phyloP scores from a whole-genome alignment of 495 filamentous ascomycete genomes.

The Aspergillus homomorphus region DNA sequence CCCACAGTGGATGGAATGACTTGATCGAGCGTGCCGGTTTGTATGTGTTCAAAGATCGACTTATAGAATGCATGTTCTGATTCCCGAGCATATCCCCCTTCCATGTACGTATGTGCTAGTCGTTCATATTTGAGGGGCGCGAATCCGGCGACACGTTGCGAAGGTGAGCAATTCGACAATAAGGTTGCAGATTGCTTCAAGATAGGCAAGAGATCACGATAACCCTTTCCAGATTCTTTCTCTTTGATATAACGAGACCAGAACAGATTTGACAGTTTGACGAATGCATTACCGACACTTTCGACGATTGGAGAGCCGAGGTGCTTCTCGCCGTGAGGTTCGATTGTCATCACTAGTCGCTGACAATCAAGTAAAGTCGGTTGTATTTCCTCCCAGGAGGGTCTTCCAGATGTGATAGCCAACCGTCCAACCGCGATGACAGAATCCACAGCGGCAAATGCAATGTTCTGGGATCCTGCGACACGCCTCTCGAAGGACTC shows the following conservation, averaged over 20 bases:
- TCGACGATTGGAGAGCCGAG: conserved; percentile 20
- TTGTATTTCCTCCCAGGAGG: conserved; percentile 41
- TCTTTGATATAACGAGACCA: conserved; percentile 61
- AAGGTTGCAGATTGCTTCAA: conserved; percentile 50
- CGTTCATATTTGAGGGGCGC: conserved; percentile 54
- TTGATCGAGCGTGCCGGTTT: conserved; percentile 38
- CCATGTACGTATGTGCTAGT: conserved; percentile 46
- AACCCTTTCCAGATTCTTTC: conserved; percentile 38
- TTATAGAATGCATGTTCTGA: conserved; percentile 40
- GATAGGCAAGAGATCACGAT: conserved; percentile 37
- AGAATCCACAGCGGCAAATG: conserved; percentile 42
- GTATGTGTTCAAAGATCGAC: conserved; percentile 47
- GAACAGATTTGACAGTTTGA: conserved; percentile 73
- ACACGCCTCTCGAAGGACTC: conserved; percentile 34
- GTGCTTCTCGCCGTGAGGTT: conserved; percentile 20
- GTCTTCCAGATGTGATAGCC: conserved; percentile 37
- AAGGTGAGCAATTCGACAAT: conserved; percentile 35
- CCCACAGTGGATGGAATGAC: conserved; percentile 29
- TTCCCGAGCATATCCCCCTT: conserved; percentile 31
- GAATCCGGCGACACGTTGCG: conserved; percentile 46
- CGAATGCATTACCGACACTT: conserved; percentile 28
- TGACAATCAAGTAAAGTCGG: conserved; percentile 38
- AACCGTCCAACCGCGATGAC: conserved; percentile 40
- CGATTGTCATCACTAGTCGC: conserved; percentile 41
- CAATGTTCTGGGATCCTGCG: conserved; percentile 33